Base-by-base conservation (phyloP, 768 basidiomycete genomes). In the Cantharellus anzutake region DNA sequence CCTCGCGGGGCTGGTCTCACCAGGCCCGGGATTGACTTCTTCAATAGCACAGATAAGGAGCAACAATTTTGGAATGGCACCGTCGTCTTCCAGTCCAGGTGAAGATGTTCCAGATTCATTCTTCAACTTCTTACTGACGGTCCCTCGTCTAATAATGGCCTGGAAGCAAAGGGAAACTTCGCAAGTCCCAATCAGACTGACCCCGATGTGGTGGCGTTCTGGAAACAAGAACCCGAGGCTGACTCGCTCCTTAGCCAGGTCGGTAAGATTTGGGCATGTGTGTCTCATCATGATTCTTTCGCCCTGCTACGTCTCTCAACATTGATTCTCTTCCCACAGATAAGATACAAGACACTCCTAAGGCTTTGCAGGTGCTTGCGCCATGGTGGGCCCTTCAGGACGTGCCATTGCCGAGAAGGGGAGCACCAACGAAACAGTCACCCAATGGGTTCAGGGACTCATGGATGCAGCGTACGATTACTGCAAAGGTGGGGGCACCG, bases 81-180 rank as follows among this genome's bases (percentile, higher is more conserved):
- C 11, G 44, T 29, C 44, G 11, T 29, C 29, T 48, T 0, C 29
- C 1, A 48, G 44, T 29, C 29, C 11, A 48, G 44, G 11, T 48
- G 11, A 48, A 29, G 44, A 29, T 29, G 11, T 48, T 48, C 44
- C 29, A 11, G 44, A 29, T 29, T 29, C 20, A 29, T 29, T 29
- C 1, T 29, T 29, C 20, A 29, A 29, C 20, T 29, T 29, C 11
- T 11, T 48, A 48, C 44, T 11, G 11, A 11, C 11, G 53, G 7
- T 7, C 53, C 16, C n/a, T 34, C 29, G 35, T 7, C n/a, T n/a
- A 37, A 5, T 41, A 56, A 16, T 20, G 58, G 58, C 11, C 5
- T 59, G 5, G 58, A 59, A 59, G 51, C 51, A 7, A 52, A 57
- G 53, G 58, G 58, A 5, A 59, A 59, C 37, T 58, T 59, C 51